These are phyloP conservation scores for Exserohilum turcica DNA, from an alignment of 2,329 filamentous ascomycete species.

Conservation along the genomic window DNA sequence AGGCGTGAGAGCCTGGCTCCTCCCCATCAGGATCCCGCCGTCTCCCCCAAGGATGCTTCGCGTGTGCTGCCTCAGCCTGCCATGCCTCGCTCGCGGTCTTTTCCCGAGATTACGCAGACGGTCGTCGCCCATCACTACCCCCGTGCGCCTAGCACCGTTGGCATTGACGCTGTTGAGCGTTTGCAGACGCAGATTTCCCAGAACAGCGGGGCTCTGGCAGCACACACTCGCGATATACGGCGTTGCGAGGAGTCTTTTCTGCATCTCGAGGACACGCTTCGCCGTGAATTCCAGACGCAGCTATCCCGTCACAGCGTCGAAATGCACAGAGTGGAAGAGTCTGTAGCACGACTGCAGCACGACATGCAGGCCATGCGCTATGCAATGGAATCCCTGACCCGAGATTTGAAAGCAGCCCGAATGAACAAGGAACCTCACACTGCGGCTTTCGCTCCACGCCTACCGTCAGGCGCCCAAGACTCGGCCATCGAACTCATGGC, in stretches of 20 bases:
- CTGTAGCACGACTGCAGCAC: slow-evolving; percentile 47
- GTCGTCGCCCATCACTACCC: slow-evolving; percentile 41
- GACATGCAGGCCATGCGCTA: slow-evolving; percentile 49
- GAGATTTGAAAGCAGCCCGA: slow-evolving; percentile 37
- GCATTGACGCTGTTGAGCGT: slow-evolving; percentile 50
- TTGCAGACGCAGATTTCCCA: slow-evolving; percentile 56
- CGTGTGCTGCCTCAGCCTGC: slow-evolving; percentile 22
- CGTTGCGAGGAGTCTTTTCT: slow-evolving; percentile 34
- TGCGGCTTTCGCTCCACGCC: slow-evolving; percentile 2
- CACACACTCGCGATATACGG: slow-evolving; percentile 40
- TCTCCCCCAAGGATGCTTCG: slow-evolving; percentile 18
- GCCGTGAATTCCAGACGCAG: slow-evolving; percentile 44
- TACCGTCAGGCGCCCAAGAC: slow-evolving; percentile 34
- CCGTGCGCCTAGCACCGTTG: slow-evolving; percentile 34
- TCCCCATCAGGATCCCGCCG: slow-evolving; percentile 19
- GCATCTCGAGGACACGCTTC: slow-evolving; percentile 45
- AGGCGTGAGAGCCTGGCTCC: slow-evolving; percentile 17
- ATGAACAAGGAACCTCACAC: slow-evolving; percentile 22
- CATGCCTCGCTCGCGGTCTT: slow-evolving; percentile 17
- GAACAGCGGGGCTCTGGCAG: slow-evolving; percentile 48
- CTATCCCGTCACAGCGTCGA: slow-evolving; percentile 36
- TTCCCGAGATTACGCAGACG: slow-evolving; percentile 21
- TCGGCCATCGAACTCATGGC: slow-evolving; percentile 54
- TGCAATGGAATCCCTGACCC: slow-evolving; percentile 44
- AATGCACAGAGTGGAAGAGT: slow-evolving; percentile 49